Conservation (phyloP, 805 yeast species). For the Yamadazyma endophytica region DNA sequence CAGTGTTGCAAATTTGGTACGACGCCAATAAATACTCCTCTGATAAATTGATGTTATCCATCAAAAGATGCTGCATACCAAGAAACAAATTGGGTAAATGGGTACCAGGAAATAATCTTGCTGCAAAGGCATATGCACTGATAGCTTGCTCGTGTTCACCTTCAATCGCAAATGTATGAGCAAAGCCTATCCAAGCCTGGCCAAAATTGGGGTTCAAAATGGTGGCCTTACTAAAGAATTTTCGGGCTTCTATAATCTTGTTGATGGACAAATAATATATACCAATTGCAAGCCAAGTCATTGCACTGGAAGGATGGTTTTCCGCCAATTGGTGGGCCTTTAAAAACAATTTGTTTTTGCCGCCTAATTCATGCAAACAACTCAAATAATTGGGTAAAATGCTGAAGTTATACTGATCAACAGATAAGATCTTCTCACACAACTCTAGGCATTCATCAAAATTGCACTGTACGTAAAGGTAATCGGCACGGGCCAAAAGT, state of each 20-base stretch:
- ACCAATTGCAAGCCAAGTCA: constrained; percentile 92
- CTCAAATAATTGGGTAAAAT: constrained; percentile 77
- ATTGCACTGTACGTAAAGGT: constrained; percentile 68
- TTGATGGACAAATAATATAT: constrained; percentile 76
- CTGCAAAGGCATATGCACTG: constrained; percentile 94
- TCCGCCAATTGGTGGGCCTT: constrained; percentile 85
- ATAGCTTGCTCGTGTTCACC: constrained; percentile 99
- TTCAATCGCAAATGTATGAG: constrained; percentile 95
- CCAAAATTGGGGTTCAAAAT: constrained; percentile 84
- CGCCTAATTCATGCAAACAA: constrained; percentile 80
- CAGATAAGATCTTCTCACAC: constrained; percentile 57
- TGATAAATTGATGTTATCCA: constrained; percentile 77
- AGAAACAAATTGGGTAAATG: constrained; percentile 85
- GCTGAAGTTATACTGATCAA: constrained; percentile 69
- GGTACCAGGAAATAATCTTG: constrained; percentile 83
- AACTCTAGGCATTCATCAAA: constrained; percentile 70
- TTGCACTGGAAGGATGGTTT: constrained; percentile 70
- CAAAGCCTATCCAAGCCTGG: constrained; percentile 97
- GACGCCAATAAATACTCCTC: constrained; percentile 81
- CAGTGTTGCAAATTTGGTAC: constrained; percentile 72
- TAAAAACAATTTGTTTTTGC: constrained; percentile 72
- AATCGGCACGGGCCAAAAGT: constrained; percentile 63
- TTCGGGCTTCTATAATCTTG: constrained; percentile 76
- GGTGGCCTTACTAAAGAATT: constrained; percentile 85
- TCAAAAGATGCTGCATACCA: constrained; percentile 94